Percentiles rank a stretch among this genome's conserved stretches.
These are phyloP conservation scores for Elaeis guineensis DNA, from an alignment of 176 grass and related monocot species.

Conservation along the genomic window DNA sequence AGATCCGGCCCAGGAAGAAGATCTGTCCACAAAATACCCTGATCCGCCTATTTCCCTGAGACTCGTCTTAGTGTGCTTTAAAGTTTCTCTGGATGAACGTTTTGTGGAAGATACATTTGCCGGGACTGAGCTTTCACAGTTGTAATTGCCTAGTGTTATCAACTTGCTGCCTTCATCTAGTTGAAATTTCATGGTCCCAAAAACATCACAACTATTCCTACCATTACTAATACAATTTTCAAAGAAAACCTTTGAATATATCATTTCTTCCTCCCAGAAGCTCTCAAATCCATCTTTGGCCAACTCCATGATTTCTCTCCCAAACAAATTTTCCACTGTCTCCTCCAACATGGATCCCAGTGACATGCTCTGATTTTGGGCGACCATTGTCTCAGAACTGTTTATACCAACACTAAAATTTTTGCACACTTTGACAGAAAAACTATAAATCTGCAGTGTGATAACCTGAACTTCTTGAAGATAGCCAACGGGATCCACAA, in stretches of 20 bases:
- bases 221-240: neutral
- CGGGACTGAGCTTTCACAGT: slow-evolving; percentile 1
- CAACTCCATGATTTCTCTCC: slow-evolving; percentile 32
- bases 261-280: slow-evolving; percentile 35
- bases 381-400: slow-evolving; percentile 34
- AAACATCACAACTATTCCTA: neutral
- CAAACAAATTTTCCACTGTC: slow-evolving; percentile 50
- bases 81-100: no score
- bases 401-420: neutral
- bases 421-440: no score
- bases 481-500: no score
- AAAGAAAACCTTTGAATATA: slow-evolving; percentile 43
- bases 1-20: no score
- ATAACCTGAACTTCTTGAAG: no score
- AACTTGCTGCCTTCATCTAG: neutral
- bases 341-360: slow-evolving; percentile 68
- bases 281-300: slow-evolving; percentile 35
- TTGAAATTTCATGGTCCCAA: neutral
- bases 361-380: slow-evolving; percentile 25
- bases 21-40: no score
- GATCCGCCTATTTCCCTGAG: no score
- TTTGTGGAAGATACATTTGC: neutral
- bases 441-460: no score
- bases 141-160: neutral
- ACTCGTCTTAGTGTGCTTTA: no score